Evolutionary conservation across 164 flowering plant genomes (phyloP), one percentile per base, ranked within the genome.

Genomic region (Liquidambar formosana): DNA sequence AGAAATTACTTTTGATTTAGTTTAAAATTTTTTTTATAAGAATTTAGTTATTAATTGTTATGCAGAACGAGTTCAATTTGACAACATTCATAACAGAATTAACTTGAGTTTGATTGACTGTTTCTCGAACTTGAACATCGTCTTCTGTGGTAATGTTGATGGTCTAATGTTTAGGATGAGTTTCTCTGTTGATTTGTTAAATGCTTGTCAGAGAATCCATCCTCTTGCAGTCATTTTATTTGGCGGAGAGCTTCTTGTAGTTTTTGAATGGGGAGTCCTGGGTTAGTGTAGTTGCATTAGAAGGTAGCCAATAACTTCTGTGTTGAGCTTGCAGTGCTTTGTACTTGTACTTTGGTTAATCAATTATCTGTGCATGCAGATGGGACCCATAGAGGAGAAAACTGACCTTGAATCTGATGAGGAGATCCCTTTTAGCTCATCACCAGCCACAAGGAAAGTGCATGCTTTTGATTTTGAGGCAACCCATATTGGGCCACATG

Each of bases 301-400:
- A 49, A 49, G 14, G 53, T 15, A 49, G 4, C 14, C 53, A 49
- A 49, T 49, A 49, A 18, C 6, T 22, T 27, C 23, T 13, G 14
- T 57, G 5, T 33, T 33, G 41, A 6, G 41, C 61, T 57, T 57
- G 18, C 63, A 28, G 11, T 15, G 21, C 19, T 33, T 60, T 33
- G 9, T 60, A 18, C 46, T n/a, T 13, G 44, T 33, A 9, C 38
- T 41, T 49, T 66, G 25, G 12, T 38, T 65, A 38, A 41, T 61
- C 22, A 22, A 61, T 62, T 49, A 21, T 65, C 11, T 46, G 43
- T 63, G 63, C 15, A 51, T 71, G 77, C 74, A 80, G 87, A 84
- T 85, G 89, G 82, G 74, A 57, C 57, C 83, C 45, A 48, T 73
- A 54, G 82, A 84, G 43, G 83, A 79, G 66, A 83, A 74, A 52